Evolutionary conservation across 164 flowering plant species (phyloP).

Genomic region (Vitis rupestris): DNA sequence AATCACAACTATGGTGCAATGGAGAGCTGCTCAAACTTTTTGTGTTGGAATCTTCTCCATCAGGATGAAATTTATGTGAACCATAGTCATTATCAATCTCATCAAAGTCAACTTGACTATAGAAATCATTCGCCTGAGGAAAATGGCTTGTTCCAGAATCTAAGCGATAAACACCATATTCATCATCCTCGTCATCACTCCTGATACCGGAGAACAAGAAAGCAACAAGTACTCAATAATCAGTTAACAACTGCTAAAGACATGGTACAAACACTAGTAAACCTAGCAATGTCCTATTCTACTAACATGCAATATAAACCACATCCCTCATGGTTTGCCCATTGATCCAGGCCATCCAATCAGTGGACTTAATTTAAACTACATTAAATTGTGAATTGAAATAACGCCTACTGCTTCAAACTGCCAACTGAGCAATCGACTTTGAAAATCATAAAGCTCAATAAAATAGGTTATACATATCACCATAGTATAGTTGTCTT

Average conservation of each 20-base stretch:
- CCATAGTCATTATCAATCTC: constrained; percentile 46
- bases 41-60: constrained; percentile 39
- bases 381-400: no score
- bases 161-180: constrained; percentile 46
- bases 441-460: no score
- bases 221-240: not conserved
- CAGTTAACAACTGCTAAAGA: not conserved
- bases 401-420: no score
- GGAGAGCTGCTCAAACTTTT: constrained; percentile 48
- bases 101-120: constrained; percentile 48
- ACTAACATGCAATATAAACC: no score
- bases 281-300: no score
- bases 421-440: no score
- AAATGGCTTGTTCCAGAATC: constrained; percentile 50
- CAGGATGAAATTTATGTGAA: constrained; percentile 44
- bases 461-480: no score
- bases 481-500: no score
- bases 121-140: constrained; percentile 42
- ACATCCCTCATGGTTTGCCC: no score
- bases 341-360: no score
- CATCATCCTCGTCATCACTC: constrained; percentile 78
- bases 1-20: constrained; percentile 27
- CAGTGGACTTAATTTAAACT: no score
- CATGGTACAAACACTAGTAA: not conserved
- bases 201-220: constrained; percentile 34